phyloP scores from a whole-genome alignment of 768 basidiomycete genomes.

The Suillus subaureus region DNA sequence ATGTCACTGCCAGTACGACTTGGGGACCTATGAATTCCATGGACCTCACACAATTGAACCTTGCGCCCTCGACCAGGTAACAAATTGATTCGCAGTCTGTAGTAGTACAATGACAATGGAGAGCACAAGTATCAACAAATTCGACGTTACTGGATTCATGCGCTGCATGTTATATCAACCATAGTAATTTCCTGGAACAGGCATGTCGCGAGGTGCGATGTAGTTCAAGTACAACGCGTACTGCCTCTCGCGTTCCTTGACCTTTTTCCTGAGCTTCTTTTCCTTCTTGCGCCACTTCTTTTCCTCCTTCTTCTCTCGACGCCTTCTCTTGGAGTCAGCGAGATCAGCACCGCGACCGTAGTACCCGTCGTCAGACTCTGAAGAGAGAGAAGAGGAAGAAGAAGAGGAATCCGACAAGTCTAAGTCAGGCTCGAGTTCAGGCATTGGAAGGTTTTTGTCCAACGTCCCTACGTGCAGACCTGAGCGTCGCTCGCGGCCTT shows the following conservation, averaged over 20 bases:
- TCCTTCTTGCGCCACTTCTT: slow-evolving; percentile 64
- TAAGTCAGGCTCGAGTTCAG: slow-evolving; percentile 37
- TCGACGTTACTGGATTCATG: neutral
- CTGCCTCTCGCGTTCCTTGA: slow-evolving; percentile 59
- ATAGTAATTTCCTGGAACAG: slow-evolving; percentile 32
- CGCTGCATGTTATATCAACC: slow-evolving; percentile 14
- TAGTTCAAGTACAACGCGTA: slow-evolving; percentile 68
- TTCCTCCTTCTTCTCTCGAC: slow-evolving; percentile 59
- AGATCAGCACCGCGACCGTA: slow-evolving; percentile 51
- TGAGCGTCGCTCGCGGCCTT: slow-evolving; percentile 77
- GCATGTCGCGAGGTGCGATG: slow-evolving; percentile 37
- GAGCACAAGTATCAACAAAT: slow-evolving; percentile 6
- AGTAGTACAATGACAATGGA: slow-evolving; percentile 4
- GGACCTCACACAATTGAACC: neutral
- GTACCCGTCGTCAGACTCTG: slow-evolving; percentile 48
- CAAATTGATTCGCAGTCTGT: neutral
- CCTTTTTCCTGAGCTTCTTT: slow-evolving; percentile 61
- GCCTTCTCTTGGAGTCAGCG: slow-evolving; percentile 52
- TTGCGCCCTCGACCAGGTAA: neutral
- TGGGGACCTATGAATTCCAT: neutral
- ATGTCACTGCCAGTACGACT: neutral
- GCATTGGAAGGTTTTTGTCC: slow-evolving; percentile 55
- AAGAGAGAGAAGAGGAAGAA: slow-evolving; percentile 35
- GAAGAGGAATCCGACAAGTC: slow-evolving; percentile 37
- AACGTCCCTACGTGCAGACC: slow-evolving; percentile 56